These are phyloP conservation scores for Chloris gayana DNA, from an alignment of 176 grass and related monocot genomes.

Conservation along the genomic window DNA sequence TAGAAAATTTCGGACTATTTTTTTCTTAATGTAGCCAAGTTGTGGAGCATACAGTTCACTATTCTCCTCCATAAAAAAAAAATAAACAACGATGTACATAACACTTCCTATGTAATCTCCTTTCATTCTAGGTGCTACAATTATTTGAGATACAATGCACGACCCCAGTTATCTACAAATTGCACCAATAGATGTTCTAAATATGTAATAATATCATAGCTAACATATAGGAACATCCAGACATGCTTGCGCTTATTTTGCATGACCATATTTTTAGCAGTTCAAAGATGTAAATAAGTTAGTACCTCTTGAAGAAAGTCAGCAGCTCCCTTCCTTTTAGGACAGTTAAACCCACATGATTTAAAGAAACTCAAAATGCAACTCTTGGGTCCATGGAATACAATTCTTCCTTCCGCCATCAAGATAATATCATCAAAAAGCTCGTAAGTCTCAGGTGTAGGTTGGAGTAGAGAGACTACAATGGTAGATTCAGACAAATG, in stretches of 20 bases:
- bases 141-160: too few species aligned
- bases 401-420: constrained; percentile 76
- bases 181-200: background rate
- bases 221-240: background rate
- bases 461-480: constrained; percentile 78
- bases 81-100: too few species aligned
- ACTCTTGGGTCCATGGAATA: constrained; percentile 67
- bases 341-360: constrained; percentile 76
- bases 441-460: constrained; percentile 74
- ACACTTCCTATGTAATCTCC: too few species aligned
- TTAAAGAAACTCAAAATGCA: constrained; percentile 68
- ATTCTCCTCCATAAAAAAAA: too few species aligned
- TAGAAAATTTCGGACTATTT: background rate
- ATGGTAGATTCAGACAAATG: constrained; percentile 68
- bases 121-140: too few species aligned
- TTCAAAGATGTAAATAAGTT: background rate
- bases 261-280: background rate
- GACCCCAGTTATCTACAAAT: background rate
- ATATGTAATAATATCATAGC: constrained; percentile 9
- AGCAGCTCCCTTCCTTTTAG: constrained; percentile 70
- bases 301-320: constrained; percentile 94
- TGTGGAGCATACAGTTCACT: too few species aligned
- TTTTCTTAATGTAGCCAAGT: too few species aligned
- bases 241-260: too few species aligned
- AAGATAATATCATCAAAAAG: constrained; percentile 94